Percentiles rank a stretch among this genome's conserved stretches.
Evolutionary conservation across 2,329 filamentous ascomycete species (phyloP).

Genomic region (Pseudocercospora fuligena): DNA sequence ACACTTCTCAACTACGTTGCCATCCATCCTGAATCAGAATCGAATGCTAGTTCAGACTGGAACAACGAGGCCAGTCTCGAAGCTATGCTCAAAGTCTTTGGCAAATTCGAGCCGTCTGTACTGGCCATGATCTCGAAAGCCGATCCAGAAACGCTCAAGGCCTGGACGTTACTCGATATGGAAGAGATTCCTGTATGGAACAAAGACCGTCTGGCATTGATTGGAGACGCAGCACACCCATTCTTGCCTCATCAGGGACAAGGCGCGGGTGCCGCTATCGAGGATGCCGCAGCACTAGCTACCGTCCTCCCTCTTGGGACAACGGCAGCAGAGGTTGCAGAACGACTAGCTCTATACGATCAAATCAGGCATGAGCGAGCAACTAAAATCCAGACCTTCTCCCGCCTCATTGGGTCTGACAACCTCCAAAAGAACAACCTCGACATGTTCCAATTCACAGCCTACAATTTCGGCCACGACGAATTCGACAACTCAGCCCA

Average conservation of each 20-base stretch:
- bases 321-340: constrained; percentile 52
- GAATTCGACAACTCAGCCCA: constrained; percentile 61
- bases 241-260: constrained; percentile 67
- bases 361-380: constrained; percentile 63
- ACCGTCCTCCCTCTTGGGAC: constrained; percentile 60
- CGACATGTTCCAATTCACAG: constrained; percentile 26
- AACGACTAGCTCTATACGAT: constrained; percentile 63
- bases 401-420: constrained; percentile 55
- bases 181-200: constrained; percentile 61
- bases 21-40: constrained; percentile 45
- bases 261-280: constrained; percentile 68
- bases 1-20: constrained; percentile 53
- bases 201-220: constrained; percentile 58
- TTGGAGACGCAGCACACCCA: constrained; percentile 72
- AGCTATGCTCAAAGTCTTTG: constrained; percentile 48
- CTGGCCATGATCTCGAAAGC: constrained; percentile 46
- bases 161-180: constrained; percentile 69
- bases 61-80: constrained; percentile 44
- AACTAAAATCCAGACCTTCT: constrained; percentile 62
- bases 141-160: constrained; percentile 49
- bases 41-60: constrained; percentile 37
- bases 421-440: constrained; percentile 23
- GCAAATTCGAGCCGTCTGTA: constrained; percentile 44
- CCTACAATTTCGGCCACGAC: constrained; percentile 48
- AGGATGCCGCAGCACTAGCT: constrained; percentile 66